Base-by-base conservation (phyloP, 352 stramenopile genomes). In the Plasmopara viticola region DNA sequence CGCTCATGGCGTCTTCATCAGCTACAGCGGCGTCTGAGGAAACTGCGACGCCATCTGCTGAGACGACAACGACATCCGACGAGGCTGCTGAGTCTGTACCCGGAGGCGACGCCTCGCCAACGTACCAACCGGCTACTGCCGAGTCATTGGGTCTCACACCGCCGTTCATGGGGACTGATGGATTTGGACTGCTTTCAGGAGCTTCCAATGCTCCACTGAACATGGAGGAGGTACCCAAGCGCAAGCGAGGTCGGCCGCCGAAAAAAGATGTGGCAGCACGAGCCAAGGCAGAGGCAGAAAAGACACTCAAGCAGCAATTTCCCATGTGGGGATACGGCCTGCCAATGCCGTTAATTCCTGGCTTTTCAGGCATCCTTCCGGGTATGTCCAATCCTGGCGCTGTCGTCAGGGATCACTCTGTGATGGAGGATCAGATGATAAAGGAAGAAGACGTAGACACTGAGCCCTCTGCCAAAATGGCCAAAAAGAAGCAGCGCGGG, bases 401-500 rank as follows among this genome's bases (percentile, higher is more conserved):
- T n/a, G 50, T 72, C 12, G 64, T 74, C 8, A 64, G 66, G n/a
- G 52, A 62, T 13, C 60, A 71, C 25, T 59, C 71, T 39, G 46
- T 50, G 25, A 6, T 37, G 4, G 60, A 63, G 10, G 60, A 72
- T 10, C 43, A 59, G 9, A 40, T 42, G 20, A 39, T 60, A 38
- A 64, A 56, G 18, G 66, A 78, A 5, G 70, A 72, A 34, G 63
- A 70, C 6, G 52, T 13, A 33, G 61, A 58, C 2, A 41, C 38
- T 3, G 69, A 64, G 9, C 62, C 60, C 7, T 58, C 66, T 1
- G 14, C 43, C 33, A 86, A 88, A 50, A 53, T 67, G 38, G 64
- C 73, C 0, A 91, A 91, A 64, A 91, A 91, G 60, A 91, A 91
- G 50, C 66, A 70, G 5, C 74, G 80, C 10, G 76, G 75, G 40